These are phyloP conservation scores for Symbiotaphrina buchneri DNA, from an alignment of 495 filamentous ascomycete genomes.

Conservation along the genomic window DNA sequence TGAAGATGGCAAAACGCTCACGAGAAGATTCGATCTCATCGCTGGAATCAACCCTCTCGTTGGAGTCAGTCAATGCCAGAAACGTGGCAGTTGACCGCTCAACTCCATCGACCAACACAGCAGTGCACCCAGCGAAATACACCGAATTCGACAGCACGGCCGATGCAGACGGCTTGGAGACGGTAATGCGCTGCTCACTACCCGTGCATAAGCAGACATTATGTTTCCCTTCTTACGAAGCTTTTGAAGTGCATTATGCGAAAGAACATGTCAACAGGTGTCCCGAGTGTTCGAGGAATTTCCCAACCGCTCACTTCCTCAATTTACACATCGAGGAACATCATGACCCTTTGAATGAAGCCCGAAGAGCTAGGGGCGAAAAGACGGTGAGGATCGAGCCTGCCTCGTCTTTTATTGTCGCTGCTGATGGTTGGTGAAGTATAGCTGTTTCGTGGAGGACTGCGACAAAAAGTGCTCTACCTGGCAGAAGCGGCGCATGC, in stretches of 20 bases:
- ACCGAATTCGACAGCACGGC: constrained; percentile 7
- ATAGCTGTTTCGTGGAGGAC: constrained; percentile 68
- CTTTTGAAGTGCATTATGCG: constrained; percentile 73
- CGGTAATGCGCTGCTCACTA: constrained; percentile 52
- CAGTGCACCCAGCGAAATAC: constrained; percentile 9
- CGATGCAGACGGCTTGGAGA: constrained; percentile 2
- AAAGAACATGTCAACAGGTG: constrained; percentile 72
- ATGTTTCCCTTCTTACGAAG: constrained; percentile 49
- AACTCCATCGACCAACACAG: constrained; percentile 7
- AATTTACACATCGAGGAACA: constrained; percentile 77
- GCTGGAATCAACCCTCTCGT: too few species aligned
- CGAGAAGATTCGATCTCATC: constrained; percentile 24
- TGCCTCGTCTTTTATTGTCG: neutral
- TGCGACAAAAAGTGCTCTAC: constrained; percentile 75
- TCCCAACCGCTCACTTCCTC: constrained; percentile 32
- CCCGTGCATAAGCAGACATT: constrained; percentile 52
- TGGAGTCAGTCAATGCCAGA: constrained; percentile 8
- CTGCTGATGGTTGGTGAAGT: constrained; percentile 29
- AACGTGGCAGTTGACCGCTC: too few species aligned
- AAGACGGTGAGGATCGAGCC: constrained; percentile 44
- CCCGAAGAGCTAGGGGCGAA: constrained; percentile 56
- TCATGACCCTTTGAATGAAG: constrained; percentile 58
- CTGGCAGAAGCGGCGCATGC: constrained; percentile 60
- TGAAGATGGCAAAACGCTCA: constrained; percentile 37
- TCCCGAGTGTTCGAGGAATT: constrained; percentile 45